Percentiles rank a stretch among this genome's conserved stretches.
phyloP scores from a whole-genome alignment of 2,329 filamentous ascomycete species.

The Myriosclerotinia curreyana region DNA sequence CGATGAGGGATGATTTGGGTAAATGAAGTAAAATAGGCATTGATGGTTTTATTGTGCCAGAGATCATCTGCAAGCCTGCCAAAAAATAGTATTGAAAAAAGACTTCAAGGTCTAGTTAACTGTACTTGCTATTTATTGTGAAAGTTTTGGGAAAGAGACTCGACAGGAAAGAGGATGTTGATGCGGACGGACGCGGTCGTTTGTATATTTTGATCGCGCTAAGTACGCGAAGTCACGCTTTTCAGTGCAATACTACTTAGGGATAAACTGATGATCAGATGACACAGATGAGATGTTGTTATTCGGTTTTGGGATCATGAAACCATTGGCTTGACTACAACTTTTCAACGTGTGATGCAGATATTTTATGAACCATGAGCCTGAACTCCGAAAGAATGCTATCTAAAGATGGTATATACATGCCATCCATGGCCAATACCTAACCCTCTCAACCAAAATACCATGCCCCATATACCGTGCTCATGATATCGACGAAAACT shows the following conservation, averaged over 20 bases:
- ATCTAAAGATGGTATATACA: not conserved
- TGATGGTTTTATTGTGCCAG: not conserved
- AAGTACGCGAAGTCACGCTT: conserved; percentile 13
- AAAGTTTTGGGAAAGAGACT: not conserved
- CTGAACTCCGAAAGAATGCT: not conserved
- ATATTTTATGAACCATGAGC: not conserved
- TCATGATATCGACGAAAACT: not conserved
- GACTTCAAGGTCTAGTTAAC: too few relatives aligned
- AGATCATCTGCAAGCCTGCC: not conserved
- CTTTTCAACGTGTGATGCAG: not conserved
- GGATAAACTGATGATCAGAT: too few relatives aligned
- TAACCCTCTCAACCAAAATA: not conserved
- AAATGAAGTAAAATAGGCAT: not conserved
- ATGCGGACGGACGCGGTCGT: not conserved
- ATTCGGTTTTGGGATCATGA: not conserved
- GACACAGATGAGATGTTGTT: too few relatives aligned
- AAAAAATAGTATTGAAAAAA: not conserved
- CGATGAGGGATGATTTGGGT: not conserved
- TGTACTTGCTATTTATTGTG: not conserved
- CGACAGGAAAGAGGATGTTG: not conserved
- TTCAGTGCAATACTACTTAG: too few relatives aligned
- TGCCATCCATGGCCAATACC: not conserved
- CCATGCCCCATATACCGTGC: not conserved
- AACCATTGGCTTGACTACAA: not conserved
- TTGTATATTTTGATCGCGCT: conserved; percentile 1